These are phyloP conservation scores for Jamesozyma hellenica DNA, from an alignment of 805 yeast genomes.

Conservation along the genomic window DNA sequence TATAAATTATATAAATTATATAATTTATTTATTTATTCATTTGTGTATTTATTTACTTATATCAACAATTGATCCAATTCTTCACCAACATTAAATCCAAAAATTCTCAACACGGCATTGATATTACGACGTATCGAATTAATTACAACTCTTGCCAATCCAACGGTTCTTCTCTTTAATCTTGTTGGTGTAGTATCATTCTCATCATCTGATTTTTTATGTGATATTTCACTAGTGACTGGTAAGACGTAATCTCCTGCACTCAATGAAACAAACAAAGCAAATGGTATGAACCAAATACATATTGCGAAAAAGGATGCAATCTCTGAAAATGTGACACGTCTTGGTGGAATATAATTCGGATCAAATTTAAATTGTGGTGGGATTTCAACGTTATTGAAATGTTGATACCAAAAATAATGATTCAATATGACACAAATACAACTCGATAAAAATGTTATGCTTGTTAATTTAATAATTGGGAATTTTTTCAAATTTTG, in stretches of 20 bases:
- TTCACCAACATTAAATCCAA: constrained; percentile 58
- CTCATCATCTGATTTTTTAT: constrained; percentile 20
- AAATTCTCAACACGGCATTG: constrained; percentile 38
- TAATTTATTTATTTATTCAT: neutral
- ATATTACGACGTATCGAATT: constrained; percentile 38
- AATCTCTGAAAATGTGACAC: constrained; percentile 79
- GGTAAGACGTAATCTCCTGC: constrained; percentile 90
- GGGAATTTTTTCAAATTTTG: constrained; percentile 80
- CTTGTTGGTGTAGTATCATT: constrained; percentile 26
- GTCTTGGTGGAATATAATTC: constrained; percentile 49
- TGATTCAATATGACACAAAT: constrained; percentile 69
- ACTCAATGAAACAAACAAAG: constrained; percentile 80
- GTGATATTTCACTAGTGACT: constrained; percentile 23
- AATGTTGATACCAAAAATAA: constrained; percentile 80
- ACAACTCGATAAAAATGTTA: constrained; percentile 62
- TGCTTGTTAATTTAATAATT: constrained; percentile 62
- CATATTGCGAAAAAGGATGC: constrained; percentile 92
- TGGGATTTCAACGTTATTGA: constrained; percentile 58
- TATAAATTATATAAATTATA: too few species aligned
- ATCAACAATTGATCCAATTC: constrained; percentile 35
- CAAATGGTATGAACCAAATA: constrained; percentile 90
- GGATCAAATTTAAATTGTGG: constrained; percentile 53
- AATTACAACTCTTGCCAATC: constrained; percentile 60
- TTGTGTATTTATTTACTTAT: neutral
- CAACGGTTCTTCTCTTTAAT: constrained; percentile 39